Evolutionary conservation across 2,329 filamentous ascomycete species (phyloP).

Genomic region (Paecilomyces sp.): DNA sequence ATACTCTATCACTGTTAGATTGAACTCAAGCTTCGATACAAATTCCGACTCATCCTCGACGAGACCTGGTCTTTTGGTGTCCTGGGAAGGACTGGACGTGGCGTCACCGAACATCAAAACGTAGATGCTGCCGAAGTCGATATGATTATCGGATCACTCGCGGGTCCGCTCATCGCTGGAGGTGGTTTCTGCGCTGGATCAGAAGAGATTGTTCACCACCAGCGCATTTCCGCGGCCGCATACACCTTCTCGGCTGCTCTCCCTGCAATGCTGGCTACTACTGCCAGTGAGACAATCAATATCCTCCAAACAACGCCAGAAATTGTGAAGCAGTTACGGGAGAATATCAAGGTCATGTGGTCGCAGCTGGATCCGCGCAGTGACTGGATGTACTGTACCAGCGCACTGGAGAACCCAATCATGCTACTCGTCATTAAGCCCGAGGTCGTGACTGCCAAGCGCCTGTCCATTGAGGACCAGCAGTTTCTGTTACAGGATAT

Average conservation of each 20-base stretch:
- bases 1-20: constrained; percentile 44
- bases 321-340: constrained; percentile 67
- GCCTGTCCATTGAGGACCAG: constrained; percentile 66
- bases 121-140: constrained; percentile 89
- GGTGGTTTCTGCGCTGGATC: constrained; percentile 94
- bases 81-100: constrained; percentile 81
- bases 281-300: constrained; percentile 81
- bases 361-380: constrained; percentile 85
- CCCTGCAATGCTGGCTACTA: constrained; percentile 90
- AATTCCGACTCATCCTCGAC: constrained; percentile 94
- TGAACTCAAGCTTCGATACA: constrained; percentile 91
- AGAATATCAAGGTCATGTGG: constrained; percentile 80
- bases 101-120: constrained; percentile 92
- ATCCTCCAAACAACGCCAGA: constrained; percentile 83
- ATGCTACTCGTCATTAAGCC: constrained; percentile 77
- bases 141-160: constrained; percentile 92
- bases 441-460: constrained; percentile 67
- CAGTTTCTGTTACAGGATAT: constrained; percentile 80
- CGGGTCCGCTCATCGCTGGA: constrained; percentile 82
- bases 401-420: constrained; percentile 75
- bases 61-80: constrained; percentile 98
- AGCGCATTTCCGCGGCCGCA: constrained; percentile 83
- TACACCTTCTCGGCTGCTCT: constrained; percentile 96
- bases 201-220: constrained; percentile 88
- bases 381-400: constrained; percentile 84